Conservation (phyloP, 73 alveolate genomes). For the Uronychia setigera region DNA sequence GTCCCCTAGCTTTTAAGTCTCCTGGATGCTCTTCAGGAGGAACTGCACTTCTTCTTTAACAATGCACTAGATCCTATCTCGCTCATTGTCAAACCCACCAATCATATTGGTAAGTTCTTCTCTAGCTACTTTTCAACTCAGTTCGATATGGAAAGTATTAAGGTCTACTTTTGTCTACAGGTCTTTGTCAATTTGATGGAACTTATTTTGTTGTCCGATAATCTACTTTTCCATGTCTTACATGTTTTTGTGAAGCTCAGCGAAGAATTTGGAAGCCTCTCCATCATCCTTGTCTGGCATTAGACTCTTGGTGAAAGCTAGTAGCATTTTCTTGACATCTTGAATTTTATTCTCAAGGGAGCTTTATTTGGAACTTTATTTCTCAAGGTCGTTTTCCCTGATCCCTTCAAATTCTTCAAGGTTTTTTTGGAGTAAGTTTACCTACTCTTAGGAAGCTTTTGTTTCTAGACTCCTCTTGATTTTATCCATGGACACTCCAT, state of each 20-base stretch:
- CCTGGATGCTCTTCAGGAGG: background rate
- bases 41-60: background rate
- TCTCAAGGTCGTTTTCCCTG: background rate
- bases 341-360: background rate
- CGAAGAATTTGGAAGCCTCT: conserved; percentile 1
- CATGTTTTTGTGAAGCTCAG: background rate
- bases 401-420: background rate
- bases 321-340: background rate
- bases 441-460: background rate
- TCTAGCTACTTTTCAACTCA: background rate
- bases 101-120: background rate
- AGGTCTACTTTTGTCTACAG: background rate
- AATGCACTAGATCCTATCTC: background rate
- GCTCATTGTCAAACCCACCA: background rate
- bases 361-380: background rate
- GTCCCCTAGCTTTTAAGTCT: background rate
- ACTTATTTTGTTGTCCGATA: background rate
- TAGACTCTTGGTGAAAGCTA: background rate
- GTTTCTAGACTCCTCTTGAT: background rate
- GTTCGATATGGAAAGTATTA: background rate
- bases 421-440: background rate
- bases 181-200: background rate
- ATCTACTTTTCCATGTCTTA: background rate
- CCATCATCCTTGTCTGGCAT: conserved; percentile 1
- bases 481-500: background rate